A percentile compares a stretch with the other conserved stretches of the same genome.
Evolutionary conservation across 2,329 filamentous ascomycete genomes (phyloP).

Genomic region (Fusarium siculi): DNA sequence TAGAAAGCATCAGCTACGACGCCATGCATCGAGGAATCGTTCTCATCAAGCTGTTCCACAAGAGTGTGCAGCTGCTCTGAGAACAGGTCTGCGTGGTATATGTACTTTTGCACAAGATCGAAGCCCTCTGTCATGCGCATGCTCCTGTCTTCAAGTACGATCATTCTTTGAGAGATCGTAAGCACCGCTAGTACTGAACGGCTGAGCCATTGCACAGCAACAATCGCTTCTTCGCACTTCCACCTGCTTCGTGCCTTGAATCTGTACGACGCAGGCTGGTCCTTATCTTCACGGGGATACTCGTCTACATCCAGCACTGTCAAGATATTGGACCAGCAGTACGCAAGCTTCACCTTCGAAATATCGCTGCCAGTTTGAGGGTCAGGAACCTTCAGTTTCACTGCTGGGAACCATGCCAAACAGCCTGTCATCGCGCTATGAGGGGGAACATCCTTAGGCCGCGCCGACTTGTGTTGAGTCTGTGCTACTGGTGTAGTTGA

Average conservation of each 20-base stretch:
- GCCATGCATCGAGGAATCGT: conserved; percentile 90
- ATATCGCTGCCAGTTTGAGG: conserved; percentile 72
- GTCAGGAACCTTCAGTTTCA: conserved; percentile 85
- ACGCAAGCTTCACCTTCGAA: conserved; percentile 88
- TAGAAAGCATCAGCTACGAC: conserved; percentile 97
- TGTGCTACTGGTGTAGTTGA: conserved; percentile 96
- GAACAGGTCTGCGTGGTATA: conserved; percentile 91
- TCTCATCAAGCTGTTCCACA: conserved; percentile 88
- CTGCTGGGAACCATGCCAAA: conserved; percentile 95
- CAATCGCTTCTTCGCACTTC: conserved; percentile 94
- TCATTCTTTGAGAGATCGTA: conserved; percentile 91
- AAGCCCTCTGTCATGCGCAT: conserved; percentile 96
- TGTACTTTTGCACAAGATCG: conserved; percentile 89
- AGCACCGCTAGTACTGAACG: conserved; percentile 90
- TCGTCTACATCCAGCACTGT: conserved; percentile 92
- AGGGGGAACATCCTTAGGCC: conserved; percentile 89
- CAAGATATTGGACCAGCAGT: conserved; percentile 98
- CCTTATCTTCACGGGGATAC: conserved; percentile 72
- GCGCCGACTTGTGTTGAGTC: conserved; percentile 92
- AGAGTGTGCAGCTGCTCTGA: conserved; percentile 85
- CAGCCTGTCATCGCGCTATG: conserved; percentile 95
- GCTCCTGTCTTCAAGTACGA: conserved; percentile 89
- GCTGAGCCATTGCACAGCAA: conserved; percentile 96
- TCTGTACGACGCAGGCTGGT: conserved; percentile 80
- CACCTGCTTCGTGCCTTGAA: conserved; percentile 89